Conservation (phyloP, 805 yeast genomes). For the Wickerhamomyces queroliae region DNA sequence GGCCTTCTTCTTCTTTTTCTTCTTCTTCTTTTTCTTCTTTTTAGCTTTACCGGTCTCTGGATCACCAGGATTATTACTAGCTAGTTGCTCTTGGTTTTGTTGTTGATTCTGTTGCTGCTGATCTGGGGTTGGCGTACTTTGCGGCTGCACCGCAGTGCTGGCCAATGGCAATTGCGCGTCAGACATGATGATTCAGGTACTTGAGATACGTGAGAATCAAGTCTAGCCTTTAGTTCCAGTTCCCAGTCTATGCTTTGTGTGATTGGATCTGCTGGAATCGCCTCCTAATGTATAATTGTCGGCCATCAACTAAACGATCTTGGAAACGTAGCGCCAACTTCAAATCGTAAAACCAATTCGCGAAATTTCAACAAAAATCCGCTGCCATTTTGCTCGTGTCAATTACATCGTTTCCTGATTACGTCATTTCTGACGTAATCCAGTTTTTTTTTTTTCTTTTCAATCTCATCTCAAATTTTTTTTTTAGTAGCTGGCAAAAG, state of each 20-base stretch:
- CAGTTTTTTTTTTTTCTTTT: neutral
- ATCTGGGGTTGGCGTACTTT: neutral
- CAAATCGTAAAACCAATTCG: neutral
- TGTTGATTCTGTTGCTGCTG: neutral
- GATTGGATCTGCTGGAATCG: neutral
- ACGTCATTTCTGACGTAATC: neutral
- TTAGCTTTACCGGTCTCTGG: neutral
- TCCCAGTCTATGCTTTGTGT: too few relatives aligned
- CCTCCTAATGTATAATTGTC: neutral
- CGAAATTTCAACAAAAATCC: neutral
- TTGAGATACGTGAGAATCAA: too few relatives aligned
- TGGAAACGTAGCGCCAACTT: neutral
- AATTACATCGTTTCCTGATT: too few relatives aligned
- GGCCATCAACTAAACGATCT: too few relatives aligned
- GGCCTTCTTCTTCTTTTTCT: slow-evolving; percentile 4
- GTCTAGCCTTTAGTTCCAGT: too few relatives aligned
- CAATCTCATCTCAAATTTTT: neutral
- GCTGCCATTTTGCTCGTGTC: too few relatives aligned
- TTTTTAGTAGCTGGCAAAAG: neutral
- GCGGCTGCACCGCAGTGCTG: too few relatives aligned
- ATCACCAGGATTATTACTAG: neutral
- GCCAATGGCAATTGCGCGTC: neutral
- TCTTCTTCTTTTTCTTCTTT: slow-evolving; percentile 5
- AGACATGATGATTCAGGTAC: neutral
- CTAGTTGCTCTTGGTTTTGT: neutral